These are phyloP conservation scores for Dendrobium officinale DNA, from an alignment of 106 monocot species.

Conservation along the genomic window DNA sequence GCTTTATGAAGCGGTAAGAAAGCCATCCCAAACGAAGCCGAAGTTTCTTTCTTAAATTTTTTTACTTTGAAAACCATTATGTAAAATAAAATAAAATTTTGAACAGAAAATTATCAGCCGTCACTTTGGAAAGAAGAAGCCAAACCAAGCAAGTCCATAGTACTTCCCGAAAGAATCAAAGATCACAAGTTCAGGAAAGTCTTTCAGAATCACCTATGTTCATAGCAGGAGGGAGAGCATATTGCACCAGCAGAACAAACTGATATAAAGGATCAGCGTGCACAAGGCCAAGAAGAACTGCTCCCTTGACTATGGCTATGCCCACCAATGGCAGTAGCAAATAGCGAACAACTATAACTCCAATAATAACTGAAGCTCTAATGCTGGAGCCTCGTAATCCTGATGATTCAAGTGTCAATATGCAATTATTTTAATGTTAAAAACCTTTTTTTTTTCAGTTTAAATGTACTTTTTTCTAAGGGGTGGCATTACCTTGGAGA, in stretches of 20 bases:
- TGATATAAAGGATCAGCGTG: constrained; percentile 64
- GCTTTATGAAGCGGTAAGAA: no score
- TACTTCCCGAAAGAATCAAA: background rate
- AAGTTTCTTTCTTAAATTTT: no score
- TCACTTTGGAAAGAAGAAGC: no score
- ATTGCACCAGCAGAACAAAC: constrained; percentile 57
- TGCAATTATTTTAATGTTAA: background rate
- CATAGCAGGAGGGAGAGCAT: constrained; percentile 69
- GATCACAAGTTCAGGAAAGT: background rate
- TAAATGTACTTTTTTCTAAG: no score
- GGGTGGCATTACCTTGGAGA: constrained; percentile 18
- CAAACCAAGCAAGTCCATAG: no score
- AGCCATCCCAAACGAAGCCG: no score
- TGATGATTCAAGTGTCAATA: constrained; percentile 1
- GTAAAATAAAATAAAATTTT: no score
- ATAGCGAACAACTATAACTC: constrained; percentile 30
- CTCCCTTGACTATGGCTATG: constrained; percentile 37
- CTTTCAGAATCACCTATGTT: constrained; percentile 41
- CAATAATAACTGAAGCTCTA: constrained; percentile 19
- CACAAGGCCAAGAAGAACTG: constrained; percentile 49
- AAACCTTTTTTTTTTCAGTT: no score
- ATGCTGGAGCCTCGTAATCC: constrained; percentile 30
- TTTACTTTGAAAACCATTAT: no score
- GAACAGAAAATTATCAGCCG: no score
- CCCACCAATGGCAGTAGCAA: constrained; percentile 25